Percentiles rank a stretch among this genome's conserved stretches.
Evolutionary conservation across 345 rosid species (phyloP).

Genomic region (Syzygium aromaticum): DNA sequence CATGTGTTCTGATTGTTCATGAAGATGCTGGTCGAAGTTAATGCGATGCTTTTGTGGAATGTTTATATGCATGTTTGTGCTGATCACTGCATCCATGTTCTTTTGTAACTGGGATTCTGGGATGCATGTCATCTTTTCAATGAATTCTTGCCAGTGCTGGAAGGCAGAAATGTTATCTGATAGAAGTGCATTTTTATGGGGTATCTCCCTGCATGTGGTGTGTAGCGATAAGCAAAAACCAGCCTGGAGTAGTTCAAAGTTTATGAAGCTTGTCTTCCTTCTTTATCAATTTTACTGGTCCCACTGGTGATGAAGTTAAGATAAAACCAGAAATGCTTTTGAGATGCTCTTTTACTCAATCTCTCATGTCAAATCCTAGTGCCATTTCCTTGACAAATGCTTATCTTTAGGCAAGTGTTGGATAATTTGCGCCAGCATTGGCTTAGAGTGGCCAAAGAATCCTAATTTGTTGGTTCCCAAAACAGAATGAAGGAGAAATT

Average conservation of each 20-base stretch:
- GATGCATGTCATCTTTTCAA: neutral
- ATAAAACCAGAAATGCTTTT: neutral
- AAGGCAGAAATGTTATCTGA: neutral
- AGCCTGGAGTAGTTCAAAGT: neutral
- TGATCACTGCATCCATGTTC: neutral
- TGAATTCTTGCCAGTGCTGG: neutral
- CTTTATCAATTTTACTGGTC: neutral
- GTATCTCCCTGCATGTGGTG: neutral
- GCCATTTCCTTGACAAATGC: neutral
- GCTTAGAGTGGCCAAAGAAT: neutral
- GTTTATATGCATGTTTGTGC: neutral
- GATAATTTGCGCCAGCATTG: neutral
- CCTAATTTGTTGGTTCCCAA: neutral
- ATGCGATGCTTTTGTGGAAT: neutral
- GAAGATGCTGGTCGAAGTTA: neutral
- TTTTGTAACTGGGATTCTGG: neutral
- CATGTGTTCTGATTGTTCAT: neutral
- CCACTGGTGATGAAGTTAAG: neutral
- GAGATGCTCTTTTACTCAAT: neutral
- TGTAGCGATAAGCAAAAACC: neutral
- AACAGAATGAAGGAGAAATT: neutral
- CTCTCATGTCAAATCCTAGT: neutral
- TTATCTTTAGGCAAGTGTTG: neutral
- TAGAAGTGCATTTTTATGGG: neutral
- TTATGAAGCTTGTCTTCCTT: neutral